A percentile compares a stretch with the other conserved stretches of the same genome.
Evolutionary conservation across 306 rosid genomes (phyloP).

Genomic region (Malus domestica): DNA sequence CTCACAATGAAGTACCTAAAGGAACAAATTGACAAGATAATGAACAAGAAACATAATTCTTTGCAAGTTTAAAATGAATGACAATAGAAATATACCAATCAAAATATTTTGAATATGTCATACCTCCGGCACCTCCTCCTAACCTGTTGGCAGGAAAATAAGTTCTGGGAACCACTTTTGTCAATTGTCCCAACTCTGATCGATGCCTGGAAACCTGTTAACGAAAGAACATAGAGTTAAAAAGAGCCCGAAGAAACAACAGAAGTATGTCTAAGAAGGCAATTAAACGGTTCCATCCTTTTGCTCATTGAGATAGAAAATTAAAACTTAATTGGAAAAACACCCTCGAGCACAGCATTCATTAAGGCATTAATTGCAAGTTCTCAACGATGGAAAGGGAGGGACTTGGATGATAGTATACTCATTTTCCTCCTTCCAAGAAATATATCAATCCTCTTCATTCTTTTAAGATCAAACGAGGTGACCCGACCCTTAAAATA

Average conservation of each 20-base stretch:
- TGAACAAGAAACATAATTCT: background rate
- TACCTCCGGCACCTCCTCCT: constrained; percentile 46
- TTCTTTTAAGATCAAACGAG: background rate
- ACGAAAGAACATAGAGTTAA: constrained; percentile 13
- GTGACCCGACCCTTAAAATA: background rate
- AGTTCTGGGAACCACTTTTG: constrained; percentile 32
- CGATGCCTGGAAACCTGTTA: constrained; percentile 57
- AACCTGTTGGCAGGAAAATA: constrained; percentile 27
- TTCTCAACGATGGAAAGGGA: background rate
- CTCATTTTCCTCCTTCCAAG: background rate
- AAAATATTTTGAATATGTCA: background rate
- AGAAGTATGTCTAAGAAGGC: background rate
- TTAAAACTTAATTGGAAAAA: background rate
- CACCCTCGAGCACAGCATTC: background rate
- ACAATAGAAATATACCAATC: background rate
- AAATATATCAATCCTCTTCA: background rate
- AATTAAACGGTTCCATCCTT: background rate
- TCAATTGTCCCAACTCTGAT: constrained; percentile 31
- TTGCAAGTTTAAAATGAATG: background rate
- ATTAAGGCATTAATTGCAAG: background rate
- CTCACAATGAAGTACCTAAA: background rate
- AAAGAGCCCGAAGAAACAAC: background rate
- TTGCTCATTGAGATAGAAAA: background rate
- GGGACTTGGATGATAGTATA: background rate
- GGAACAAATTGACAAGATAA: background rate